Evolutionary conservation across 202 grass and related monocot genomes (phyloP).

Genomic region (Cymbopogon flexuosus): DNA sequence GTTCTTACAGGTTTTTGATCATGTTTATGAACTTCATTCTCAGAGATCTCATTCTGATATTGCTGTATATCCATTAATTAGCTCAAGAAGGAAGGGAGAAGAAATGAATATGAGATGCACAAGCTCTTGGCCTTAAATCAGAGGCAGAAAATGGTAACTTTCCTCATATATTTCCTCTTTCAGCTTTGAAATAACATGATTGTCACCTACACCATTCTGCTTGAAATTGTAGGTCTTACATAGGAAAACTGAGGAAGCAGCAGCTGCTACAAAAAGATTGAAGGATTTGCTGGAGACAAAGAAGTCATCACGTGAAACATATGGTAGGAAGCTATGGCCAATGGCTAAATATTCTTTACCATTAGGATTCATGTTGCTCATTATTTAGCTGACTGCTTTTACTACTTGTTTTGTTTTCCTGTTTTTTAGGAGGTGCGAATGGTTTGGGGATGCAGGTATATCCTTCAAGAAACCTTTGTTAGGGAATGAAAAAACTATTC

Average conservation of each 20-base stretch:
- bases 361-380: constrained; percentile 9
- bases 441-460: constrained; percentile 69
- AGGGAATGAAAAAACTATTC: not conserved
- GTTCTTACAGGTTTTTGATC: not conserved
- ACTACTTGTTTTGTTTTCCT: not conserved
- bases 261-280: constrained; percentile 68
- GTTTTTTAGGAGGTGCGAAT: constrained; percentile 39
- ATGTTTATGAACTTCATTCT: not conserved
- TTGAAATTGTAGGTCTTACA: constrained; percentile 65
- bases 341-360: not conserved
- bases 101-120: constrained; percentile 96
- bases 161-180: not conserved
- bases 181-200: constrained; percentile 12
- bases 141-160: constrained; percentile 83
- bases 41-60: constrained; percentile 18
- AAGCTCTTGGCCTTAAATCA: constrained; percentile 89
- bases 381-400: constrained; percentile 16
- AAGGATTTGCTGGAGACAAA: constrained; percentile 85
- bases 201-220: constrained; percentile 6
- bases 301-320: constrained; percentile 59
- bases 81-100: constrained; percentile 92
- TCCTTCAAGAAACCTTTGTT: constrained; percentile 7
- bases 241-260: constrained; percentile 91
- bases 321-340: constrained; percentile 38
- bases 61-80: constrained; percentile 35